Evolutionary conservation across 163 green algal genomes (phyloP).

Genomic region (Trebouxiophyceae sp.): DNA sequence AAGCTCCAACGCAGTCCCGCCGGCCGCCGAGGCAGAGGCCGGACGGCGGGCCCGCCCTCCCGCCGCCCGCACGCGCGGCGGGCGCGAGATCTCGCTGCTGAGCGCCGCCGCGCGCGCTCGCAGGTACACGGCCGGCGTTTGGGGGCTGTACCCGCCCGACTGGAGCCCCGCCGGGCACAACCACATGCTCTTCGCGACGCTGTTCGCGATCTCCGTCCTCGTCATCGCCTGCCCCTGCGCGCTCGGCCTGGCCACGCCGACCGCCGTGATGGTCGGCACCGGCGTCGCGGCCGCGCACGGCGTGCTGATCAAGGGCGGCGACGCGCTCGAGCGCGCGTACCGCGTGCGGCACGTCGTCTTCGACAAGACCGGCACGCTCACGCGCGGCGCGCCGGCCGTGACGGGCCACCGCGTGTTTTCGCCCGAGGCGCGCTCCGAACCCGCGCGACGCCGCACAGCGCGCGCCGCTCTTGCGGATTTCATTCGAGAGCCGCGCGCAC

Average conservation of each 20-base stretch:
- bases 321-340: slow-evolving; percentile 76
- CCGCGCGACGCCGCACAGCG: too few species aligned
- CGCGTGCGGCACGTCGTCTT: slow-evolving; percentile 82
- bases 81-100: too few species aligned
- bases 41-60: too few species aligned
- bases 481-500: too few species aligned
- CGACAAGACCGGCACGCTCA: slow-evolving; percentile 99
- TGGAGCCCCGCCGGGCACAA: slow-evolving; percentile 61
- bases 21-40: too few species aligned
- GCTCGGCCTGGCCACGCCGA: slow-evolving; percentile 95
- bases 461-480: too few species aligned
- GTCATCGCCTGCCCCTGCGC: slow-evolving; percentile 98
- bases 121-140: slow-evolving; percentile 40
- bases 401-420: slow-evolving; percentile 31
- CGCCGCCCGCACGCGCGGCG: too few species aligned
- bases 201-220: slow-evolving; percentile 85
- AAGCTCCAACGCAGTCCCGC: too few species aligned
- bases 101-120: too few species aligned
- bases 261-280: slow-evolving; percentile 87
- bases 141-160: slow-evolving; percentile 29
- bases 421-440: neutral
- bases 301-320: slow-evolving; percentile 86
- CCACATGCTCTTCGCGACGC: slow-evolving; percentile 85
- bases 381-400: slow-evolving; percentile 61
- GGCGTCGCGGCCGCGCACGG: slow-evolving; percentile 51